These are phyloP conservation scores for Artemisia argyi DNA, from an alignment of 129 eudicot genomes.

Conservation along the genomic window DNA sequence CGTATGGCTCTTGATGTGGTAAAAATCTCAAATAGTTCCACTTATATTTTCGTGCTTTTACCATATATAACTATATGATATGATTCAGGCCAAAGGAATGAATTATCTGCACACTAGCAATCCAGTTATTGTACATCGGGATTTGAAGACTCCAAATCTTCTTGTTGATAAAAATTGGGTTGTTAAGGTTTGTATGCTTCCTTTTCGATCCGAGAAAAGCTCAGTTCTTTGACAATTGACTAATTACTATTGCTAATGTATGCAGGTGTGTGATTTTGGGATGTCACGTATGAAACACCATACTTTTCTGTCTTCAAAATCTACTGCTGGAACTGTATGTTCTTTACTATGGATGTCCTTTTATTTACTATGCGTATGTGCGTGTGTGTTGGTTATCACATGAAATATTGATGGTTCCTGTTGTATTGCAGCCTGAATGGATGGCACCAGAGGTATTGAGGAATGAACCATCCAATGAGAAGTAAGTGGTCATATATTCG, in stretches of 20 bases:
- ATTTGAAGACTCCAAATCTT: constrained; percentile 92
- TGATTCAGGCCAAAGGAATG: constrained; percentile 92
- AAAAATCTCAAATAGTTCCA: constrained; percentile 13
- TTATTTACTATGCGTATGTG: no score
- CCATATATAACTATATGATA: background rate
- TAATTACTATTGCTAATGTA: background rate
- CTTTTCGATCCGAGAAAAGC: background rate
- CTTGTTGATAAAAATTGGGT: constrained; percentile 99
- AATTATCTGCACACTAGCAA: constrained; percentile 92
- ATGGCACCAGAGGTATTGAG: constrained; percentile 98
- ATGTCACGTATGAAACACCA: constrained; percentile 93
- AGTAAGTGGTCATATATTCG: constrained; percentile 47
- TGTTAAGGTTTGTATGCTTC: constrained; percentile 65
- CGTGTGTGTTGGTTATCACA: no score
- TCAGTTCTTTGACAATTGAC: background rate
- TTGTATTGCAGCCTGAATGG: constrained; percentile 94
- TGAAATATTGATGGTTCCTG: constrained; percentile 21
- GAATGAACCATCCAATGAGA: constrained; percentile 90
- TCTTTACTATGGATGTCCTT: constrained; percentile 2
- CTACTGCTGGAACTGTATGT: constrained; percentile 95
- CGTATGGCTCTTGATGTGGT: constrained; percentile 98
- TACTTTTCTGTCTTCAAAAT: constrained; percentile 86
- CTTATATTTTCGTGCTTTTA: background rate
- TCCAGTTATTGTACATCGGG: constrained; percentile 95
- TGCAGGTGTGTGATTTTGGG: constrained; percentile 45